Conservation (phyloP, 495 filamentous ascomycete genomes). For the Neurospora sp. region DNA sequence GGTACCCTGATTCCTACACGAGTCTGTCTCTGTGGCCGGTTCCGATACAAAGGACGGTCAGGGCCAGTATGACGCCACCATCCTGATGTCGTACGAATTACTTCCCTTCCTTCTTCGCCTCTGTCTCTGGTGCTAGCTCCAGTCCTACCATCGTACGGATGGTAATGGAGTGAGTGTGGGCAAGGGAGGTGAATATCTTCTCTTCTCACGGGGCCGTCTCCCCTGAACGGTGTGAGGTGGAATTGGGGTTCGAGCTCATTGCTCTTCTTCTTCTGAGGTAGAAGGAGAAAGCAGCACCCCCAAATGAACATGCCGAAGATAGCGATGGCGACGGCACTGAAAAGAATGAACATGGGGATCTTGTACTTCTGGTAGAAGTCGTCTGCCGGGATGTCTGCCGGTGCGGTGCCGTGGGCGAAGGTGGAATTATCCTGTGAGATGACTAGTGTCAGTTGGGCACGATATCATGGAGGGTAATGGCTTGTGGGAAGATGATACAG, state of each 20-base stretch:
- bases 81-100: neutral
- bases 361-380: neutral
- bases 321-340: no score
- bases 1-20: neutral
- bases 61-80: neutral
- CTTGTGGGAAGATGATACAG: neutral
- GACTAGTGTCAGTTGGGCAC: neutral
- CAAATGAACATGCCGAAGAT: no score
- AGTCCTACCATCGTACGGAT: neutral
- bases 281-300: neutral
- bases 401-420: neutral
- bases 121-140: neutral
- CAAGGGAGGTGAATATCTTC: neutral
- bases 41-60: neutral
- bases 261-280: neutral
- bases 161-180: neutral
- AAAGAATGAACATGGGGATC: neutral
- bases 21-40: neutral
- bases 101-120: neutral
- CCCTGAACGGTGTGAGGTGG: neutral
- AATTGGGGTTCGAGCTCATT: neutral
- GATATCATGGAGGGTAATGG: neutral
- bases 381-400: neutral
- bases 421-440: neutral
- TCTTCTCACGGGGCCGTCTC: neutral